These are phyloP conservation scores for Domatiomyces catenatus DNA, from an alignment of 2,329 filamentous ascomycete species.

Conservation along the genomic window DNA sequence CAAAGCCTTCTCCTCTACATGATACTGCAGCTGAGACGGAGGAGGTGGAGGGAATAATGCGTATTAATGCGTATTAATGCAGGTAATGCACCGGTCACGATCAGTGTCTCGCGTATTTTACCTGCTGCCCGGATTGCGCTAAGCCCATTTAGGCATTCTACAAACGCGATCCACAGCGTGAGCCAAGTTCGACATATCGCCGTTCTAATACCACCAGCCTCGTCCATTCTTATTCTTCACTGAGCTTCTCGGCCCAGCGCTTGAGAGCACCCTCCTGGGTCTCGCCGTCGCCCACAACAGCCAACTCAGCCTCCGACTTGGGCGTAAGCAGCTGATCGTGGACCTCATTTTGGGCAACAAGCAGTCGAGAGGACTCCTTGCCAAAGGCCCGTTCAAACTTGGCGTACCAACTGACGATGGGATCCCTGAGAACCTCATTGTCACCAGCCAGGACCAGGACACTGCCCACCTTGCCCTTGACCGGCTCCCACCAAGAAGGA, in stretches of 20 bases:
- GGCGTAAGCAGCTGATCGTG: constrained; percentile 6
- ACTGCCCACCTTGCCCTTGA: constrained; percentile 4
- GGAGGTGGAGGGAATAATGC: no score
- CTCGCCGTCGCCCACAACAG: neutral
- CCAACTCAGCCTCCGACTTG: constrained; percentile 4
- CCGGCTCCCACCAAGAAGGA: constrained; percentile 5
- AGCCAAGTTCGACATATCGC: no score
- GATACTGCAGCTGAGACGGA: no score
- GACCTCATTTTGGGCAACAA: constrained; percentile 5
- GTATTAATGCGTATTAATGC: no score
- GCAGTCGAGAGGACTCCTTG: constrained; percentile 1
- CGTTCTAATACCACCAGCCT: no score
- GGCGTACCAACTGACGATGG: constrained; percentile 3
- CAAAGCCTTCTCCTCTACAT: no score
- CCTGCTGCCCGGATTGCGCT: no score
- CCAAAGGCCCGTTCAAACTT: constrained; percentile 7
- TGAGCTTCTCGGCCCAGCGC: constrained; percentile 3
- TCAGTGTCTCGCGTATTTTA: no score
- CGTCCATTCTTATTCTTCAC: neutral
- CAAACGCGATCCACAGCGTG: no score
- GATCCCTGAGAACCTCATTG: constrained; percentile 6
- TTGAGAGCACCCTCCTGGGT: constrained; percentile 8
- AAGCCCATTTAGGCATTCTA: no score
- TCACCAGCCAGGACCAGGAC: constrained; percentile 6
- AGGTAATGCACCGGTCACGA: no score